Percentiles rank a stretch among this genome's conserved stretches.
These are phyloP conservation scores for Blumeria graminis DNA, from an alignment of 2,329 filamentous ascomycete genomes.

Conservation along the genomic window DNA sequence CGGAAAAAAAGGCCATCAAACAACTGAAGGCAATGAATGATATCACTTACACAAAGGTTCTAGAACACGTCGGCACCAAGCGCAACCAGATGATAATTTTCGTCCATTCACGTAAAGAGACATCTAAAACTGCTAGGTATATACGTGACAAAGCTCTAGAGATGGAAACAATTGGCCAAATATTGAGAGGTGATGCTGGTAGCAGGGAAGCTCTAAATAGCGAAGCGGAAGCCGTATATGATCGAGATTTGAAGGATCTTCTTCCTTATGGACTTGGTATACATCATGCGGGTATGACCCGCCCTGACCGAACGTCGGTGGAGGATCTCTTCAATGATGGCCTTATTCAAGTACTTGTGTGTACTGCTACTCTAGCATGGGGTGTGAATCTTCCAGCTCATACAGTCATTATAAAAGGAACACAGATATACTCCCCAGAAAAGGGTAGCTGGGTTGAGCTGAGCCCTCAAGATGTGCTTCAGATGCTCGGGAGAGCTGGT, in stretches of 20 bases:
- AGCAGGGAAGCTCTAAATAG: constrained; percentile 72
- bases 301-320: constrained; percentile 82
- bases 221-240: constrained; percentile 59
- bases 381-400: constrained; percentile 95
- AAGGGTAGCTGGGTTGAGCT: constrained; percentile 97
- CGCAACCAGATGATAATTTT: constrained; percentile 98
- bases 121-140: constrained; percentile 87
- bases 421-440: constrained; percentile 91
- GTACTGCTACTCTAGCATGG: constrained; percentile 95
- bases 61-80: constrained; percentile 83
- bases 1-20: constrained; percentile 95
- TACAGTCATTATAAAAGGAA: constrained; percentile 97
- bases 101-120: constrained; percentile 94
- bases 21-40: constrained; percentile 99
- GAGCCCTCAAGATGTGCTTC: constrained; percentile 87
- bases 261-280: constrained; percentile 94
- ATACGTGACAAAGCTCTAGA: constrained; percentile 95
- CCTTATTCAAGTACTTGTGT: constrained; percentile 82
- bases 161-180: constrained; percentile 87
- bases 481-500: constrained; percentile 95
- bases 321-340: constrained; percentile 86
- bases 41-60: constrained; percentile 88
- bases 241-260: constrained; percentile 77
- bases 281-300: constrained; percentile 91
- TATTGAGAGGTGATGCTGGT: constrained; percentile 76